Conservation (phyloP, 306 rosid species). For the Parietaria judaica region DNA sequence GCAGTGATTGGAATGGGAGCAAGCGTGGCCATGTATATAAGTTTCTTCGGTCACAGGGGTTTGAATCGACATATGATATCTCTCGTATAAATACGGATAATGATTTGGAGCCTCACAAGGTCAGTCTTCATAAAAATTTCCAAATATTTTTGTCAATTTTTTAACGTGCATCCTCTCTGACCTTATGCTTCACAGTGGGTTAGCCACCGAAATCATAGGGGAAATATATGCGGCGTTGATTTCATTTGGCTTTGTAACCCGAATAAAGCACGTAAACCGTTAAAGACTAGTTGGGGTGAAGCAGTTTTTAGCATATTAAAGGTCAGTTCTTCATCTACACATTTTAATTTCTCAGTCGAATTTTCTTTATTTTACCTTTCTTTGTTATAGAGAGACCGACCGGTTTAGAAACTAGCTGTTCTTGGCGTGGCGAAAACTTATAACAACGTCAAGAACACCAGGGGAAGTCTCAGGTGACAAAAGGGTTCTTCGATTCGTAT, state of each 20-base stretch:
- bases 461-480: constrained; percentile 12
- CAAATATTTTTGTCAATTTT: background rate
- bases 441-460: background rate
- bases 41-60: constrained; percentile 87
- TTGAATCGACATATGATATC: constrained; percentile 84
- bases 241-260: constrained; percentile 96
- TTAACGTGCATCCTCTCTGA: background rate
- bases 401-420: constrained; percentile 3
- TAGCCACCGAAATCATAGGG: constrained; percentile 95
- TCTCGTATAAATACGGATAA: constrained; percentile 65
- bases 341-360: background rate
- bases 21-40: constrained; percentile 92
- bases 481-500: constrained; percentile 1
- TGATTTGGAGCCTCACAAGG: constrained; percentile 84
- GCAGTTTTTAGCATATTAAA: constrained; percentile 78
- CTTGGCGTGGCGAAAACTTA: constrained; percentile 5
- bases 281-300: constrained; percentile 88
- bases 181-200: constrained; percentile 50
- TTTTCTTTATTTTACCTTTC: background rate
- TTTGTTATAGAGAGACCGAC: background rate
- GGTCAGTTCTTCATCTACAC: constrained; percentile 27
- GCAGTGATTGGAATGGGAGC: constrained; percentile 98
- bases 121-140: constrained; percentile 15
- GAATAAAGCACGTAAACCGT: constrained; percentile 76
- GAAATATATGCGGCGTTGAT: constrained; percentile 97